Percentiles rank a stretch among this genome's conserved stretches.
Conservation (phyloP, 1,284 basidiomycete genomes). For the Ustilago vetiveriae region DNA sequence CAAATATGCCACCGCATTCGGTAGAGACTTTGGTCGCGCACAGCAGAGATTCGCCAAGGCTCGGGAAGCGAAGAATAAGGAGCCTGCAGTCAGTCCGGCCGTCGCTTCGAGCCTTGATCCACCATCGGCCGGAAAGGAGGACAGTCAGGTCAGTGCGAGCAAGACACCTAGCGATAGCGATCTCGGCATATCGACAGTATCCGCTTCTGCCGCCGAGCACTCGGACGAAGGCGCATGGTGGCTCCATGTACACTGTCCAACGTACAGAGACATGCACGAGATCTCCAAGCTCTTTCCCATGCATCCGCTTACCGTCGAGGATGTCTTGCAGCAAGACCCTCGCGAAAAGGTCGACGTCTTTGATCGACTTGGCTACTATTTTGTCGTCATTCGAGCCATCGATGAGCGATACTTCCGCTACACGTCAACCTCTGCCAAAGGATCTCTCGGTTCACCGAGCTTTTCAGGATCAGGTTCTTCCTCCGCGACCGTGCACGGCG, state of each 20-base stretch:
- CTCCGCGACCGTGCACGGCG: slow-evolving; percentile 22
- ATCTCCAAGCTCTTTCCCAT: slow-evolving; percentile 89
- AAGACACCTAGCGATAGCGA: slow-evolving; percentile 11
- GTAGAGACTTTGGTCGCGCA: slow-evolving; percentile 40
- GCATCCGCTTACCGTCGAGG: slow-evolving; percentile 92
- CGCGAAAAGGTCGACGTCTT: slow-evolving; percentile 92
- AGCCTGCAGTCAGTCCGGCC: neutral
- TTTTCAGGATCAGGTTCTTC: slow-evolving; percentile 17
- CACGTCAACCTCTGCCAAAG: slow-evolving; percentile 64
- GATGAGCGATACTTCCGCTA: slow-evolving; percentile 74
- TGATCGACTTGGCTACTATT: slow-evolving; percentile 89
- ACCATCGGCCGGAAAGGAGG: neutral
- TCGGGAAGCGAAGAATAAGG: neutral
- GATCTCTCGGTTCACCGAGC: slow-evolving; percentile 27
- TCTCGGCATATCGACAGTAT: slow-evolving; percentile 10
- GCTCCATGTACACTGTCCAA: slow-evolving; percentile 88
- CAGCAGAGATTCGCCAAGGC: slow-evolving; percentile 7
- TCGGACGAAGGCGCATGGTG: slow-evolving; percentile 76
- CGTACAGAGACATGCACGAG: slow-evolving; percentile 86
- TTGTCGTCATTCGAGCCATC: slow-evolving; percentile 86
- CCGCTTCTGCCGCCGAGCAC: slow-evolving; percentile 1
- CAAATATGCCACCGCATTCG: slow-evolving; percentile 36
- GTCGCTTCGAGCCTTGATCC: neutral
- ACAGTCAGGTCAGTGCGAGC: neutral
- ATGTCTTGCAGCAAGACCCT: slow-evolving; percentile 92